These are phyloP conservation scores for Phialophora verrucosa DNA, from an alignment of 2,329 filamentous ascomycete species.

Conservation along the genomic window DNA sequence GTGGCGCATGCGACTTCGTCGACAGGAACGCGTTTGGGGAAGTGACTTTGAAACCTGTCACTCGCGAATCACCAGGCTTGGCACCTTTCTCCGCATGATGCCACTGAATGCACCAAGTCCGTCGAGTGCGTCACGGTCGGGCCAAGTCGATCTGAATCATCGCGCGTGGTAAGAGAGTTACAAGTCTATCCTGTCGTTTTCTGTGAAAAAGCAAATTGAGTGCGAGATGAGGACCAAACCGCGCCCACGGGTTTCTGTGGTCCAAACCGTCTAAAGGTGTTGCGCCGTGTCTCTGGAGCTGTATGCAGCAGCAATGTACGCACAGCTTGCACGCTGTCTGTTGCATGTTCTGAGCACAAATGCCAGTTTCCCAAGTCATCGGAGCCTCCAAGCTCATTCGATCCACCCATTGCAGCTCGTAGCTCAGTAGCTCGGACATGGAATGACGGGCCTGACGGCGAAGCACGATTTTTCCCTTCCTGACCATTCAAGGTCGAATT, in stretches of 20 bases:
- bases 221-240: slow-evolving; percentile 17
- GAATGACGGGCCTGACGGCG: slow-evolving; percentile 31
- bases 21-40: slow-evolving; percentile 18
- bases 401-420: slow-evolving; percentile 31
- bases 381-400: slow-evolving; percentile 22
- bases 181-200: slow-evolving; percentile 10
- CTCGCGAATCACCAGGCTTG: slow-evolving; percentile 10
- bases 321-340: slow-evolving; percentile 30
- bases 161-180: not conserved
- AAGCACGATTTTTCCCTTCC: slow-evolving; percentile 29
- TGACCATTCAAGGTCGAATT: slow-evolving; percentile 30
- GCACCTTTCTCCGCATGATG: slow-evolving; percentile 7
- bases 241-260: slow-evolving; percentile 24
- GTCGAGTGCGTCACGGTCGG: not conserved
- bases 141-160: not conserved
- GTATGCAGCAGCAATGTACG: slow-evolving; percentile 31
- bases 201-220: slow-evolving; percentile 18
- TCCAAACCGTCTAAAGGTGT: slow-evolving; percentile 30
- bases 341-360: slow-evolving; percentile 35
- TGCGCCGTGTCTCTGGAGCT: slow-evolving; percentile 21
- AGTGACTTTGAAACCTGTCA: slow-evolving; percentile 19
- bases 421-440: slow-evolving; percentile 25
- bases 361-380: slow-evolving; percentile 26
- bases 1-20: not conserved
- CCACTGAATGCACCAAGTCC: not conserved